Percentiles rank a stretch among this genome's conserved stretches.
These are phyloP conservation scores for Starmerella floricola DNA, from an alignment of 805 yeast species.

Conservation along the genomic window DNA sequence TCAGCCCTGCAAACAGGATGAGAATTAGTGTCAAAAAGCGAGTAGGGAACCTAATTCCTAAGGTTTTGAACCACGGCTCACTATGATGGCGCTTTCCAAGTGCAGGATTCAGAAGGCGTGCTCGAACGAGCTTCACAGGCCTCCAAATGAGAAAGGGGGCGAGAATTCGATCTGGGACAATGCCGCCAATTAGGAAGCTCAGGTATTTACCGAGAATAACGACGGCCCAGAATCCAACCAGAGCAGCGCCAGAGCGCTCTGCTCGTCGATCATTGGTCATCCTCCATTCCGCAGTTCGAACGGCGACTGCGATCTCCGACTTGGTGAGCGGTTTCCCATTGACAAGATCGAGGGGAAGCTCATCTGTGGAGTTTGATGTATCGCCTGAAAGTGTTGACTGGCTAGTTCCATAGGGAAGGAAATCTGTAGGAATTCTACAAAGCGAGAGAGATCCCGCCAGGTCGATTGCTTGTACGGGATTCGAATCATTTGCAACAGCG, in stretches of 20 bases:
- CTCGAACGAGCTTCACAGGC: conserved; percentile 4
- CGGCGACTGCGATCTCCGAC: conserved; percentile 8
- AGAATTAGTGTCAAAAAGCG: conserved; percentile 30
- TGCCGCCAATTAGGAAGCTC: neutral
- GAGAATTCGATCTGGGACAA: neutral
- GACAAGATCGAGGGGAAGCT: neutral
- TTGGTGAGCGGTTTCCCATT: neutral
- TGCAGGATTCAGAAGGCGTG: conserved; percentile 8
- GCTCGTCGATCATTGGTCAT: conserved; percentile 9
- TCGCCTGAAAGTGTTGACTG: too few relatives aligned
- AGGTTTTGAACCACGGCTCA: conserved; percentile 2
- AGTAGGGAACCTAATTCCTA: conserved; percentile 26
- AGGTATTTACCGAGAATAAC: conserved; percentile 4
- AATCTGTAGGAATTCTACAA: neutral
- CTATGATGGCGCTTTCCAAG: conserved; percentile 6
- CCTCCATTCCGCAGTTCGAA: conserved; percentile 14
- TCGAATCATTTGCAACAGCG: conserved; percentile 12
- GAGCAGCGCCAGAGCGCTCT: conserved; percentile 10
- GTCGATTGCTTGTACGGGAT: conserved; percentile 8
- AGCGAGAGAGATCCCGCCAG: conserved; percentile 4
- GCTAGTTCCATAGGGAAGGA: too few relatives aligned
- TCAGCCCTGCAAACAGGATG: conserved; percentile 26
- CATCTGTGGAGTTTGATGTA: neutral
- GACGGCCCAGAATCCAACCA: conserved; percentile 12
- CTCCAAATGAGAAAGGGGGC: neutral